Percentiles rank a stretch among this genome's conserved stretches.
Evolutionary conservation across 805 yeast genomes (phyloP).

Genomic region (Candida michaelii): DNA sequence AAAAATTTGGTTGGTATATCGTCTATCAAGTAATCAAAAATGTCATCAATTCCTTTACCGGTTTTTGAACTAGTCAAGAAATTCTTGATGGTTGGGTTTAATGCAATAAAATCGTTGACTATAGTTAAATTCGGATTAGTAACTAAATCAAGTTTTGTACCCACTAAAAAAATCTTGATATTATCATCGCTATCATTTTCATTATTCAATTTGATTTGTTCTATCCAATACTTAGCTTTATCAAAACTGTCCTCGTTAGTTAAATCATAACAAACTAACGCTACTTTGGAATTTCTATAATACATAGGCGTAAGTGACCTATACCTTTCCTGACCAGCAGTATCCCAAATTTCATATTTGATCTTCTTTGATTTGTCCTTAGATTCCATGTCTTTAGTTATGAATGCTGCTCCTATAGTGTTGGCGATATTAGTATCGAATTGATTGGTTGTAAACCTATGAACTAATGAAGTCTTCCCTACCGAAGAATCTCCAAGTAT

Average conservation of each 20-base stretch:
- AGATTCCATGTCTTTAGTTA: conserved; percentile 62
- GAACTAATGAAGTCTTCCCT: conserved; percentile 74
- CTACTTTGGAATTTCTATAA: conserved; percentile 67
- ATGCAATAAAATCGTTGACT: conserved; percentile 17
- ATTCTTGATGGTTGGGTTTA: conserved; percentile 18
- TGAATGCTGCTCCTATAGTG: conserved; percentile 98
- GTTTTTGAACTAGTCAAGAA: conserved; percentile 67
- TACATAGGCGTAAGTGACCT: conserved; percentile 81
- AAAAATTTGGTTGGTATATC: conserved; percentile 33
- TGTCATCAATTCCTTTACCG: conserved; percentile 55
- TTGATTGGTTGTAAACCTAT: conserved; percentile 67
- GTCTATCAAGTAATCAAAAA: conserved; percentile 33
- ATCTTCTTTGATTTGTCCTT: conserved; percentile 33
- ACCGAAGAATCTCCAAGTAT: conserved; percentile 56
- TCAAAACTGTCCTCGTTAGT: conserved; percentile 52
- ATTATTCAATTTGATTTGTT: conserved; percentile 53
- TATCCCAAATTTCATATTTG: conserved; percentile 82
- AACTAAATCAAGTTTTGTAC: conserved; percentile 77
- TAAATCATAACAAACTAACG: conserved; percentile 85
- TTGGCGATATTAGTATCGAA: conserved; percentile 83
- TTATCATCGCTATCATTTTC: conserved; percentile 17
- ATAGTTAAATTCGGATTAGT: conserved; percentile 10
- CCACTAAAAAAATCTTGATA: conserved; percentile 56
- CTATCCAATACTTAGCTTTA: conserved; percentile 87
- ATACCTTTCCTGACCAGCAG: conserved; percentile 83